Base-by-base conservation (phyloP, 1,284 basidiomycete species). In the Inonotus obliquus region DNA sequence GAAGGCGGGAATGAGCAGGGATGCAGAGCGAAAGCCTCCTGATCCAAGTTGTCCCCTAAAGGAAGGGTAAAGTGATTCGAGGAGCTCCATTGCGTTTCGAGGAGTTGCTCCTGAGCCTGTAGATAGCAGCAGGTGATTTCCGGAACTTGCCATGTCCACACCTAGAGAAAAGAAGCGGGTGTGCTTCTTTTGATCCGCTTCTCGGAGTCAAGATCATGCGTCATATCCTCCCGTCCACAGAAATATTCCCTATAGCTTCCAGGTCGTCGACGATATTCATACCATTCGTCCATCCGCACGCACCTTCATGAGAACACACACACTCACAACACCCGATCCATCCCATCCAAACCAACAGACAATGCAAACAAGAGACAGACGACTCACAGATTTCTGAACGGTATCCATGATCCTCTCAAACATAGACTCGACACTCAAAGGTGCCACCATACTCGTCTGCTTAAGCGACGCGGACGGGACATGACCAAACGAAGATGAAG, bases 381-480 rank as follows among this genome's bases (percentile, higher is more conserved):
- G 32, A 75, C 83, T 71, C 67, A 89, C 89, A 66, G 88, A 89
- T 75, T 87, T 84, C 68, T 86, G 82, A 35, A 91, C 82, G 41
- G 81, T 81, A 23, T 80, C 77, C 77, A 91, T 78, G 70, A 91
- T 91, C 69, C 89, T 85, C 66, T 78, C 71, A 70, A 91, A 89
- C 89, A 91, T 91, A 60, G 69, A 66, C 71, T 90, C 84, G 66
- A 89, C 71, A 57, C 73, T 71, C 66, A n/a, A 67, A 66, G 38
- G 65, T 65, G 52, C 27, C 21, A 38, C 6, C 27, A 27, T 27
- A 9, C 9, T n/a, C 17, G 51, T 17, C 27, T 49, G 51, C 51
- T 35, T 52, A 27, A 14, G 25, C 17, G 51, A 21, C 41, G 17
- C 17, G 17, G 17, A 14, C 21, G 51, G 27, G 17, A 27, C 25